phyloP scores from a whole-genome alignment of 169 alveolate genomes.

The Plasmodium gallinaceum region DNA sequence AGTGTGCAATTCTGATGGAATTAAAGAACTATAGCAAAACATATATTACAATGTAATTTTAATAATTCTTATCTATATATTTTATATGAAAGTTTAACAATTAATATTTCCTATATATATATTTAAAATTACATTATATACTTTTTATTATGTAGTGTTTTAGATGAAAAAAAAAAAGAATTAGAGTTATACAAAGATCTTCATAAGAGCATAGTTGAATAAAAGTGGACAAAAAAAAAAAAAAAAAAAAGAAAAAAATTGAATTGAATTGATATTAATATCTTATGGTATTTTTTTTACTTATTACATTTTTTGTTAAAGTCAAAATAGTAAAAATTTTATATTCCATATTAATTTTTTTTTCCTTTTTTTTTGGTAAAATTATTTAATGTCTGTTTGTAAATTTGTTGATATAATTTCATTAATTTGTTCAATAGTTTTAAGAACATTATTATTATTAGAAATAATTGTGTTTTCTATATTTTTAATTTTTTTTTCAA shows the following conservation, averaged over 20 bases:
- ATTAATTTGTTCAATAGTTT: constrained; percentile 46
- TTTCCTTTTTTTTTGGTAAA: neutral
- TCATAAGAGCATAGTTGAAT: constrained; percentile 35
- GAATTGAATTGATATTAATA: constrained; percentile 1
- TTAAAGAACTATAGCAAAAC: constrained; percentile 56
- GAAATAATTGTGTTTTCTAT: constrained; percentile 24
- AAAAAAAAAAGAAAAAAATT: constrained; percentile 1
- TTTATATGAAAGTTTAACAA: neutral
- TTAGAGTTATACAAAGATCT: constrained; percentile 61
- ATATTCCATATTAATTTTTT: neutral
- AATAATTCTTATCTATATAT: neutral
- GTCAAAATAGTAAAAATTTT: neutral
- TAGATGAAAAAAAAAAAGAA: constrained; percentile 59
- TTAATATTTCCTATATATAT: neutral
- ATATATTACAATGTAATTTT: constrained; percentile 47
- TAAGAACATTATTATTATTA: constrained; percentile 40
- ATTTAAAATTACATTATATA: neutral
- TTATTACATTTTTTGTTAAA: neutral
- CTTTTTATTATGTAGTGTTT: constrained; percentile 26
- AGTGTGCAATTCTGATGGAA: constrained; percentile 44
- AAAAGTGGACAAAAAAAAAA: neutral
- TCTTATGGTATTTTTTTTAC: neutral
- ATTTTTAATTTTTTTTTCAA: constrained; percentile 46
- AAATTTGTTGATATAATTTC: constrained; percentile 28
- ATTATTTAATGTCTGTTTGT: neutral